Evolutionary conservation across 148 eudicot species (phyloP), one percentile per base, ranked within the genome.

Genomic region (Salicornia ramosissima): DNA sequence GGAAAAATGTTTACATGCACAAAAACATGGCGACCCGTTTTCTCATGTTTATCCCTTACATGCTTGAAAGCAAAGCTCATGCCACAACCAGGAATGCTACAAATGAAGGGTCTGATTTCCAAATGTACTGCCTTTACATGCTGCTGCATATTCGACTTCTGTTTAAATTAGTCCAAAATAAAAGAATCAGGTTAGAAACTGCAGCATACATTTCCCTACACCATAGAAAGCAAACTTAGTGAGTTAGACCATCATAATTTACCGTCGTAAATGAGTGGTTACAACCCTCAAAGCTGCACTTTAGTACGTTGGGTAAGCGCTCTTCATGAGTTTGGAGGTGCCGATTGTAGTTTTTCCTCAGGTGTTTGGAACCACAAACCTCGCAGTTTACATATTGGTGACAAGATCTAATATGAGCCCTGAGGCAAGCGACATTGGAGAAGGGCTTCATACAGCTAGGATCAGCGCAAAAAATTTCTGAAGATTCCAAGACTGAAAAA

Each of bases 1-100:
- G 36, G 30, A 4, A 6, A 6, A 61, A 34, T 4, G 21, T 77
- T 77, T 84, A 93, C 96, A 58, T 25, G 85, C 6, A 74, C 80
- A 77, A 80, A 91, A 14, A 81, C 66, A 72, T 91, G 97, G 77
- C 86, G 76, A n/a, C 73, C 77, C 9, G 93, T 68, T 70, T 86
- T 84, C 78, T 95, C 99, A 10, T 91, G 99, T 24, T 89, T 87
- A 71, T 91, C 92, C 71, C 93, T 89, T 63, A 91, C 99, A 56
- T 95, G 99, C 82, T 91, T 95, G 83, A 86, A 91, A 11, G 91
- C 45, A 60, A 95, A 95, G 64, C 80, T 87, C 96, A 77, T 82
- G 68, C 80, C 85, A 81, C 97, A 95, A 5, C 91, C 91, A 53
- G 87, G 72, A n/a, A 95, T 18, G 49, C 86, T 66, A 65, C 99